Evolutionary conservation across 129 eudicot genomes (phyloP).

Genomic region (Deinandra increscens): DNA sequence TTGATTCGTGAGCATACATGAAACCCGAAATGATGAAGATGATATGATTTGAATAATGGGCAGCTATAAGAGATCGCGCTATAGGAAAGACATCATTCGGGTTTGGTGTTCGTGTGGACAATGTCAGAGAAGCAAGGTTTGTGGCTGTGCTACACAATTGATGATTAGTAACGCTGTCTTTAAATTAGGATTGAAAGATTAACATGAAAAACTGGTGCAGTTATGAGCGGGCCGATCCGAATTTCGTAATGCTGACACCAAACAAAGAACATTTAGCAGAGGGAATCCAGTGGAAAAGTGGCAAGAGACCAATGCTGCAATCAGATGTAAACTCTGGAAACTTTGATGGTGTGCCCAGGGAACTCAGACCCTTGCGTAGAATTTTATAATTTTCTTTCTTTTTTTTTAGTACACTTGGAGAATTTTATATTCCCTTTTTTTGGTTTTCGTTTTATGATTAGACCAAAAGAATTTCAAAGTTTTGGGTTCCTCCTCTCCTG

Average conservation of each 20-base stretch:
- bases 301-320: conserved; percentile 64
- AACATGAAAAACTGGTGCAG: conserved; percentile 40
- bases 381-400: conserved; percentile 42
- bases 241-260: conserved; percentile 87
- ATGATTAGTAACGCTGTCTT: background rate
- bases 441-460: background rate
- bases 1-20: background rate
- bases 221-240: conserved; percentile 90
- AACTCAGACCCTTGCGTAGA: conserved; percentile 74
- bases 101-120: conserved; percentile 80
- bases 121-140: conserved; percentile 82
- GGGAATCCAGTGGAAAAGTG: conserved; percentile 76
- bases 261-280: conserved; percentile 90
- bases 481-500: background rate
- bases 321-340: conserved; percentile 72
- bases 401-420: background rate
- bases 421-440: background rate
- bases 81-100: conserved; percentile 68
- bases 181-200: background rate
- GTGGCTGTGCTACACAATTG: conserved; percentile 11
- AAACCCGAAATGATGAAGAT: background rate
- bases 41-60: background rate
- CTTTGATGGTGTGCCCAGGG: conserved; percentile 81
- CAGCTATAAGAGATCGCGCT: conserved; percentile 77
- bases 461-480: background rate